Evolutionary conservation across 129 eudicot species (phyloP), one percentile per base, ranked within the genome.

Genomic region (Chrysanthemum makinoi): DNA sequence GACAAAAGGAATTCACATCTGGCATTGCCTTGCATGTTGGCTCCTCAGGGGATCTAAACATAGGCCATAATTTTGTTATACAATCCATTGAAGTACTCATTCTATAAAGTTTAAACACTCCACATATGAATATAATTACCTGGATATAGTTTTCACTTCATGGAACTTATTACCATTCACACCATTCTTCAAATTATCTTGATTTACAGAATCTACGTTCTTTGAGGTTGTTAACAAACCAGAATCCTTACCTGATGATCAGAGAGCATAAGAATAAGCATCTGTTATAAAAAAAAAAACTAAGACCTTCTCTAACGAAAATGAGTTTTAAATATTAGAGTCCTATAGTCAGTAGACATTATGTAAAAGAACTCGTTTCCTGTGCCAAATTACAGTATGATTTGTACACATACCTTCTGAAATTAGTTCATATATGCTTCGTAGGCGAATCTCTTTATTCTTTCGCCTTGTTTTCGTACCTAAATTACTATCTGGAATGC

Each of bases 401-500:
- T 49, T 69, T 35, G 28, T 19, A 77, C 13, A 65, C 46, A 66
- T 79, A 89, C 96, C 96, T 82, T 78, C 62, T 55, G 68, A 44
- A 53, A 82, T 74, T 65, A 89, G 74, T 55, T 84, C 96, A 51
- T 86, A 68, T 60, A 84, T 68, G 62, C 89, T 82, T 54, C 89
- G 89, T 47, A 72, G 84, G 69, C 87, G 89, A 62, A 80, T 72
- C 73, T 77, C 83, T 80, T 81, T 84, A 62, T 17, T 65, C 76
- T 73, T 86, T 65, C 72, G 72, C 72, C 67, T 81, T 69, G 44
- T 73, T 55, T 47, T 59, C 81, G 54, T 73, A 17, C 48, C 35
- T 3, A 77, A 63, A 39, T 71, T 35, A 70, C 62, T 39, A 43
- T 56, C 66, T 46, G 46, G 46, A 39, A 39, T 39, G 46, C 10